Evolutionary conservation across 164 flowering plant species (phyloP).

Genomic region (Nymphaea thermarum): DNA sequence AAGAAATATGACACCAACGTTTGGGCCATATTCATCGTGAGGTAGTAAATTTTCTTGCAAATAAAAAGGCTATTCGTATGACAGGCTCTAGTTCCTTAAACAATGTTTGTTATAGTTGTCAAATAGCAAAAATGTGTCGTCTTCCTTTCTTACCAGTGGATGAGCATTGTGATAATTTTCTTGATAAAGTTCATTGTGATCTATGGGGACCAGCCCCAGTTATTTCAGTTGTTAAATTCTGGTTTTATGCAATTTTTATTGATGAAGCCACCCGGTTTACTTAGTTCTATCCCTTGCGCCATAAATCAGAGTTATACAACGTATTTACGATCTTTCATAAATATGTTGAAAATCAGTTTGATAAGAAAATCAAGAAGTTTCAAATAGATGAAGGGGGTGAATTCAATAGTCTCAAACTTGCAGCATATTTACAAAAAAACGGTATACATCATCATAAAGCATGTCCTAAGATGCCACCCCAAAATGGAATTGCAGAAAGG

Average conservation of each 20-base stretch:
- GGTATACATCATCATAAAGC: too few species aligned
- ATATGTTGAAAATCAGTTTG: background rate
- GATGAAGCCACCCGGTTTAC: background rate
- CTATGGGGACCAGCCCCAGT: background rate
- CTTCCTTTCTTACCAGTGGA: background rate
- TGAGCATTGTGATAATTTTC: background rate
- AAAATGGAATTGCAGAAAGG: too few species aligned
- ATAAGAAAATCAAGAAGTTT: background rate
- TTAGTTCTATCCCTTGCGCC: background rate
- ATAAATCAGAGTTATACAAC: background rate
- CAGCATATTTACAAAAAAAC: too few species aligned
- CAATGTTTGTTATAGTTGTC: background rate
- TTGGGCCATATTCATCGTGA: background rate
- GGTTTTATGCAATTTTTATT: background rate
- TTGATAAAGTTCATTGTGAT: slow-evolving; percentile 3
- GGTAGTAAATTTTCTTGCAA: background rate
- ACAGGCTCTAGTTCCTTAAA: too few species aligned
- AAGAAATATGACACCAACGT: background rate
- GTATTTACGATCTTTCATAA: background rate
- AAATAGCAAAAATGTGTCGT: background rate
- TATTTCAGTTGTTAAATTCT: background rate
- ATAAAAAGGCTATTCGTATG: background rate
- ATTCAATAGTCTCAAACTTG: too few species aligned
- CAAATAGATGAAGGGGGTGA: slow-evolving; percentile 9
- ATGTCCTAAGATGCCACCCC: too few species aligned